phyloP scores from a whole-genome alignment of 2,329 filamentous ascomycete genomes.

The Penicillium aurantiogriseum region DNA sequence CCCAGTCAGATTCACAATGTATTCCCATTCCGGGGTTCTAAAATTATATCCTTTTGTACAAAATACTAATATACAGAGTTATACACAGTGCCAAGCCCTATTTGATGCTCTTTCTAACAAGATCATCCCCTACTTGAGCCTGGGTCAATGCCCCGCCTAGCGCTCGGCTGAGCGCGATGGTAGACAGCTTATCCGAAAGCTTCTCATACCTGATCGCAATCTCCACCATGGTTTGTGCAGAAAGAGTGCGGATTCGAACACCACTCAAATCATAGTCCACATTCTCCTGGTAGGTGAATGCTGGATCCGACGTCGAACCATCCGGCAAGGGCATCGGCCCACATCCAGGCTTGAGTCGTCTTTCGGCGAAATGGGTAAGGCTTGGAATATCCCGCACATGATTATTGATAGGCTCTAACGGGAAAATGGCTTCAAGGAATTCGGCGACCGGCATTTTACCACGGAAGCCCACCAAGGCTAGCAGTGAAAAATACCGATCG shows the following conservation, averaged over 20 bases:
- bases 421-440: slow-evolving; percentile 33
- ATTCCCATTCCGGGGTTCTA: neutral
- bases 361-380: slow-evolving; percentile 31
- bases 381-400: slow-evolving; percentile 35
- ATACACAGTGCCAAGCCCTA: neutral
- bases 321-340: slow-evolving; percentile 26
- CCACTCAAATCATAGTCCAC: slow-evolving; percentile 37
- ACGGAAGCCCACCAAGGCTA: slow-evolving; percentile 27
- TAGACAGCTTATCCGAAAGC: slow-evolving; percentile 24
- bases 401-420: slow-evolving; percentile 29
- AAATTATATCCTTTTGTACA: neutral
- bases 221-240: slow-evolving; percentile 34
- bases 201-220: slow-evolving; percentile 39
- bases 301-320: slow-evolving; percentile 22
- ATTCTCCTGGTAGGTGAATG: slow-evolving; percentile 27
- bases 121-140: slow-evolving; percentile 20
- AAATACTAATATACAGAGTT: neutral
- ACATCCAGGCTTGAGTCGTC: slow-evolving; percentile 26
- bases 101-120: neutral
- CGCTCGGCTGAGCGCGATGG: slow-evolving; percentile 25
- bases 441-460: slow-evolving; percentile 27
- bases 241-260: slow-evolving; percentile 32
- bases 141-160: slow-evolving; percentile 33
- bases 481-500: slow-evolving; percentile 27
- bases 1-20: neutral